phyloP scores from a whole-genome alignment of 257 asterid species.

The Eustoma russellianum region DNA sequence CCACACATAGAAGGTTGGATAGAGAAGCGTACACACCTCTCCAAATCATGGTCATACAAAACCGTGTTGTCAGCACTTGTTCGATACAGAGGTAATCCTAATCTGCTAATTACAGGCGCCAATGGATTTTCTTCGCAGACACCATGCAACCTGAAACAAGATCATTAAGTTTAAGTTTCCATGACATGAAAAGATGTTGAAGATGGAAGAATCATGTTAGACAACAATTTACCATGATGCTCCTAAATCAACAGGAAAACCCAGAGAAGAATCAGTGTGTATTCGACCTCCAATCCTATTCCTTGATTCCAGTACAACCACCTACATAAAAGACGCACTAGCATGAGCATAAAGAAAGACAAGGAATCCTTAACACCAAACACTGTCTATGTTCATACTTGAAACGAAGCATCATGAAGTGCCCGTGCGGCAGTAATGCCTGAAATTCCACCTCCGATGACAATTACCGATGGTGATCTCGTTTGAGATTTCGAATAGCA shows the following conservation, averaged over 20 bases:
- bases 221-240: constrained; percentile 68
- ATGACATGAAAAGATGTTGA: not conserved
- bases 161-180: constrained; percentile 2
- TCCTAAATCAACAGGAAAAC: constrained; percentile 97
- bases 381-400: constrained; percentile 30
- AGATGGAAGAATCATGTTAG: too few relatives aligned
- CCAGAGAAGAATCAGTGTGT: constrained; percentile 86
- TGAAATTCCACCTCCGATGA: constrained; percentile 92
- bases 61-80: constrained; percentile 97
- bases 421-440: constrained; percentile 89
- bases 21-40: constrained; percentile 39
- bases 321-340: constrained; percentile 33
- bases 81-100: constrained; percentile 93
- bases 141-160: constrained; percentile 78
- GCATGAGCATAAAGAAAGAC: not conserved
- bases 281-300: constrained; percentile 97
- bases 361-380: not conserved
- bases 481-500: constrained; percentile 47
- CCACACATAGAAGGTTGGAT: too few relatives aligned
- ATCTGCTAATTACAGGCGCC: constrained; percentile 79
- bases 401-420: constrained; percentile 80
- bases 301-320: constrained; percentile 81
- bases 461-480: constrained; percentile 74
- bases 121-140: constrained; percentile 93
- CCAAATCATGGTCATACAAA: constrained; percentile 92